These are phyloP conservation scores for Allium cepa DNA, from an alignment of 106 monocot genomes.

Conservation along the genomic window DNA sequence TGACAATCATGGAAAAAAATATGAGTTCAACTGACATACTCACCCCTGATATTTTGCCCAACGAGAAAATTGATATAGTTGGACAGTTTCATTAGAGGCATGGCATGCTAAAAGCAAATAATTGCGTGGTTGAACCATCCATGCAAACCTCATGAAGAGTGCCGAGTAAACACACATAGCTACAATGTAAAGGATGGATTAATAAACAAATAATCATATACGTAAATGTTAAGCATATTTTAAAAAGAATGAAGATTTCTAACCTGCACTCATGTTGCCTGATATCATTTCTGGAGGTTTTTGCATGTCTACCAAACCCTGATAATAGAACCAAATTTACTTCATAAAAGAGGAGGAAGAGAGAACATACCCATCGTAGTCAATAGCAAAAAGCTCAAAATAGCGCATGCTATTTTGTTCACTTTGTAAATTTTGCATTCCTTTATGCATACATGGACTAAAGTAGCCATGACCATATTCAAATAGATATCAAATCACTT, in stretches of 20 bases:
- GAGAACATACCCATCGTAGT: no score
- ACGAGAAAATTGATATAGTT: slow-evolving; percentile 88
- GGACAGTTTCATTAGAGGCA: slow-evolving; percentile 93
- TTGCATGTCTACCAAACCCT: slow-evolving; percentile 86
- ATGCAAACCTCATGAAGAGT: slow-evolving; percentile 99
- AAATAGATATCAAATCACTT: no score
- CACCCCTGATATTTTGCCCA: slow-evolving; percentile 81
- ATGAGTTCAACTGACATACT: slow-evolving; percentile 1
- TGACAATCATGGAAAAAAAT: no score
- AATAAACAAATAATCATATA: neutral
- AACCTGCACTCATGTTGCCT: slow-evolving; percentile 97
- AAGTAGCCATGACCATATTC: no score
- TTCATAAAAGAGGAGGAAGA: neutral
- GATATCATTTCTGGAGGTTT: slow-evolving; percentile 98
- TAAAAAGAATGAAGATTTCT: slow-evolving; percentile 2
- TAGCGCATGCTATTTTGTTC: no score
- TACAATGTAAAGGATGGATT: slow-evolving; percentile 18
- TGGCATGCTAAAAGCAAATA: slow-evolving; percentile 94
- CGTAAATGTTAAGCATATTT: neutral
- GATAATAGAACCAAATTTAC: slow-evolving; percentile 8
- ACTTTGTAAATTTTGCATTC: no score
- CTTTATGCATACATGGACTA: no score
- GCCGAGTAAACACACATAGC: slow-evolving; percentile 92
- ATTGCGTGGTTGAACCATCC: slow-evolving; percentile 99
- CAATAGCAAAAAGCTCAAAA: no score